Evolutionary conservation across 2,329 filamentous ascomycete genomes (phyloP).

Genomic region (Diaporthe longicolla): DNA sequence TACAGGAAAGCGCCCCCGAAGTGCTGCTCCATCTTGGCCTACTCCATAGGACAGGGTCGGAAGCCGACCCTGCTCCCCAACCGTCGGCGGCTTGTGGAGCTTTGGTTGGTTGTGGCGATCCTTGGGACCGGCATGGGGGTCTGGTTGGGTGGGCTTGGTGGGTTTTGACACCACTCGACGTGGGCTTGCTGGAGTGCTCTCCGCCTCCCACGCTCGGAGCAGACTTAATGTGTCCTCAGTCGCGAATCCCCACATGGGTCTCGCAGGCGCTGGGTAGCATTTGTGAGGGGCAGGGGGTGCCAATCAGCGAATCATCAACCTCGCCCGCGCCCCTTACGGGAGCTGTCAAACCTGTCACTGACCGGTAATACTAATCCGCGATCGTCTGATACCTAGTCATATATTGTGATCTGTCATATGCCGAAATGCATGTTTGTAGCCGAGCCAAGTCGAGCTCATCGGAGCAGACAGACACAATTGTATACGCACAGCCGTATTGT

Average conservation of each 20-base stretch:
- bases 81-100: slow-evolving; percentile 33
- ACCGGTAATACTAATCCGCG: slow-evolving; percentile 29
- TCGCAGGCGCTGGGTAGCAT: slow-evolving; percentile 6
- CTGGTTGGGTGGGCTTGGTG: slow-evolving; percentile 24
- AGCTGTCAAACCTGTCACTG: slow-evolving; percentile 43
- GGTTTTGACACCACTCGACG: slow-evolving; percentile 33
- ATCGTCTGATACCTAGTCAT: slow-evolving; percentile 34
- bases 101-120: slow-evolving; percentile 21
- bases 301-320: slow-evolving; percentile 20
- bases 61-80: slow-evolving; percentile 27
- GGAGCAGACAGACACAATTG: slow-evolving; percentile 9
- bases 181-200: slow-evolving; percentile 29
- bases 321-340: slow-evolving; percentile 17
- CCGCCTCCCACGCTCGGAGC: slow-evolving; percentile 26
- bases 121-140: slow-evolving; percentile 18
- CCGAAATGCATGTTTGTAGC: slow-evolving; percentile 37
- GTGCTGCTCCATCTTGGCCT: slow-evolving; percentile 5
- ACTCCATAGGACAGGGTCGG: slow-evolving; percentile 8
- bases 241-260: slow-evolving; percentile 24
- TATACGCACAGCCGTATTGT: slow-evolving; percentile 5
- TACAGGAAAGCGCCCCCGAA: neutral
- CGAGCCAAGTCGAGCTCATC: slow-evolving; percentile 19
- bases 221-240: slow-evolving; percentile 27
- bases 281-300: slow-evolving; percentile 9
- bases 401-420: slow-evolving; percentile 42